Evolutionary conservation across 169 alveolate genomes (phyloP).

Genomic region (Plasmodium billcollinsi): DNA sequence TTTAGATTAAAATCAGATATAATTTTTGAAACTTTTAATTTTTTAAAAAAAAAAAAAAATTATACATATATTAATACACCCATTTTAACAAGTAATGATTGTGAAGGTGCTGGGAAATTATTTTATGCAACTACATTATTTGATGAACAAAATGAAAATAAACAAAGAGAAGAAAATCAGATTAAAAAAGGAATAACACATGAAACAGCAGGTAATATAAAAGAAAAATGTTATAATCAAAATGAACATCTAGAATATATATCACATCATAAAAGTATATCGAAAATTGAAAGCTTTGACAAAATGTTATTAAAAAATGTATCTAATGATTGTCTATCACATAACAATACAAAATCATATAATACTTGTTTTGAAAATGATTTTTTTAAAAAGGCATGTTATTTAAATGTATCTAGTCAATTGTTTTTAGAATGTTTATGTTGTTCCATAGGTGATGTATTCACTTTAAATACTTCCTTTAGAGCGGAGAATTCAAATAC

Average conservation of each 20-base stretch:
- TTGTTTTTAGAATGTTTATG: constrained; percentile 95
- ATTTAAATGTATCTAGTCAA: constrained; percentile 98
- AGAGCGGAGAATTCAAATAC: constrained; percentile 99
- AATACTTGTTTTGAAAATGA: constrained; percentile 35
- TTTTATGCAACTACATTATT: constrained; percentile 94
- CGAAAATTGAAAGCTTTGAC: not conserved
- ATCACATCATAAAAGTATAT: constrained; percentile 23
- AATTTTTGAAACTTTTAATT: constrained; percentile 88
- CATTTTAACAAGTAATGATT: constrained; percentile 97
- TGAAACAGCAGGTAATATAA: not conserved
- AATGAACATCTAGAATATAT: not conserved
- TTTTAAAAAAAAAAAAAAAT: constrained; percentile 88
- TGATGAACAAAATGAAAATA: constrained; percentile 69
- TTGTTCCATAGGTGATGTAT: constrained; percentile 96
- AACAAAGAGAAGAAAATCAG: constrained; percentile 7
- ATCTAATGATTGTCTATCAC: constrained; percentile 87
- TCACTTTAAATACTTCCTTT: constrained; percentile 98
- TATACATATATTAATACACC: constrained; percentile 98
- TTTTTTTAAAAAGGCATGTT: constrained; percentile 88
- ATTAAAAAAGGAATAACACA: constrained; percentile 6
- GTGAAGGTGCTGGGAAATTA: constrained; percentile 99
- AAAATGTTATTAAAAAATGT: constrained; percentile 96
- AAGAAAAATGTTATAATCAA: constrained; percentile 7
- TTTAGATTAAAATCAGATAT: constrained; percentile 91
- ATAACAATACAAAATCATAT: too few relatives aligned